Evolutionary conservation across 176 grass and related monocot genomes (phyloP), one percentile per base, ranked within the genome.

Genomic region (Melocanna baccifera): DNA sequence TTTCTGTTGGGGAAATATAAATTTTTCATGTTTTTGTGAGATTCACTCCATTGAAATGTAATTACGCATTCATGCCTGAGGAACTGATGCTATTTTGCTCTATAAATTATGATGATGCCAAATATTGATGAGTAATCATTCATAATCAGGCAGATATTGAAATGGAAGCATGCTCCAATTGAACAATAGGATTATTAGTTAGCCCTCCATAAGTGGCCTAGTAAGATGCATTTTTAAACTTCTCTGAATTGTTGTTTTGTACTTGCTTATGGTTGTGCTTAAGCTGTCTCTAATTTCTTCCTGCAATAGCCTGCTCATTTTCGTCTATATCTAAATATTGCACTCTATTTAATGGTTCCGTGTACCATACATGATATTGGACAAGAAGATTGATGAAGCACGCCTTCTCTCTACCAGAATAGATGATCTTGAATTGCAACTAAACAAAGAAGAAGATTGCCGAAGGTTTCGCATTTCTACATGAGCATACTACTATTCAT

Each of bases 371-470:
- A 57, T 42, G 8, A 63, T 79, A 64, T 68, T 97, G 89, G 87
- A 90, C 63, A 83, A 88, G 63, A 91, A 88, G 57, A 66, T 73
- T 77, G 85, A 97, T 67, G 91, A 94, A 88, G 81, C 76, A 83
- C 41, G 69, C 28, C 83, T 84, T 69, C 78, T 97, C 81, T 94
- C 76, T 91, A 77, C 56, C 86, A 85, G 59, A 86, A 82, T 91
- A 75, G 94, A 81, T 28, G 58, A 97, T 86, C 81, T 97, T 86
- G 94, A 94, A 79, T 88, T 62, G 4, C 87, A 97, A 69, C 57
- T 97, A 76, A 84, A 57, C 37, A 83, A 90, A 73, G 89, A 88
- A 92, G 79, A 94, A 59, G 82, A 88, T 79, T 94, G 70, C 62
- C 86, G 77, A 88, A 97, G 94, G 94, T 96, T 63, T 77, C 66